Conservation (phyloP, 23 red algal genomes). For the Chondrus crispus region DNA sequence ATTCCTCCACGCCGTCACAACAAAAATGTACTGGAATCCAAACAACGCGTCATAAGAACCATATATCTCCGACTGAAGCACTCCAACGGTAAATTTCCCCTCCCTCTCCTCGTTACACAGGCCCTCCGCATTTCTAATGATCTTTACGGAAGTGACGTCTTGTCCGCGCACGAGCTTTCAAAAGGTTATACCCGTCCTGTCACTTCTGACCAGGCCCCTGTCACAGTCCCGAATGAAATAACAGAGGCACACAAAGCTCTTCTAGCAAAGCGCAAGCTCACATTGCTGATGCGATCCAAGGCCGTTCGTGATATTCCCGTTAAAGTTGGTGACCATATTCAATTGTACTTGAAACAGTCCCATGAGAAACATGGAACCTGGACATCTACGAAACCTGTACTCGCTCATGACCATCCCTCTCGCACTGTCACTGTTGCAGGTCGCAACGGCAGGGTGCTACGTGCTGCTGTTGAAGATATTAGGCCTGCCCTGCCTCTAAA, state of each 20-base stretch:
- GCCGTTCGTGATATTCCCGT: not conserved
- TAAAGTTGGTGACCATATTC: not conserved
- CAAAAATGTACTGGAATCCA: constrained; percentile 38
- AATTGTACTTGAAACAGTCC: not conserved
- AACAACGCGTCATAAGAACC: constrained; percentile 10
- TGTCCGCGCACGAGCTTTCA: too few relatives aligned
- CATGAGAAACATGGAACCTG: constrained; percentile 3
- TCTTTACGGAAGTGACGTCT: too few relatives aligned
- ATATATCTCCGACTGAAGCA: constrained; percentile 6
- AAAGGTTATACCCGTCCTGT: too few relatives aligned
- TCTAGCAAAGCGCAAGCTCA: too few relatives aligned
- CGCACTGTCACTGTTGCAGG: not conserved
- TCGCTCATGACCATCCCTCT: not conserved
- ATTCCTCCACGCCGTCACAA: constrained; percentile 13
- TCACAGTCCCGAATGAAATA: too few relatives aligned
- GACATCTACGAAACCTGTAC: not conserved
- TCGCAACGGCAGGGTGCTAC: not conserved
- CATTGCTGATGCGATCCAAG: too few relatives aligned
- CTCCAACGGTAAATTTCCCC: too few relatives aligned
- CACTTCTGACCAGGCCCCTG: too few relatives aligned
- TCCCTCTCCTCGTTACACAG: too few relatives aligned
- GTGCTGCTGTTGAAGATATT: constrained; percentile 9
- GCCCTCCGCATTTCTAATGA: too few relatives aligned
- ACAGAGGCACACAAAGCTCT: too few relatives aligned
- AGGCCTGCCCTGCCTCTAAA: not conserved